Percentiles rank a stretch among this genome's conserved stretches.
phyloP scores from a whole-genome alignment of 306 rosid genomes.

The Inga laurina region DNA sequence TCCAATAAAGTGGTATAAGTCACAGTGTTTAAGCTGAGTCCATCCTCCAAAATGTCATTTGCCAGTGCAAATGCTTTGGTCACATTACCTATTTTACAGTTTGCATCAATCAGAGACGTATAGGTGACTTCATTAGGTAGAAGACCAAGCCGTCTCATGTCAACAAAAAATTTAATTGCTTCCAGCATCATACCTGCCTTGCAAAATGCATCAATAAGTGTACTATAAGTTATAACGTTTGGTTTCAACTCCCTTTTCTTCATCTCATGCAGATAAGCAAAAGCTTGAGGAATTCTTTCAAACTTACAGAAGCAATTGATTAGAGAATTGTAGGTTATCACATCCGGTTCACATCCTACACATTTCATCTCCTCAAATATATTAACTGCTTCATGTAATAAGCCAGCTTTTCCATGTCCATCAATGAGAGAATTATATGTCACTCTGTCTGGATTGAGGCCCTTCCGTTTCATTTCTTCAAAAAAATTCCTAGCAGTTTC shows the following conservation, averaged over 20 bases:
- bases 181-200: constrained; percentile 83
- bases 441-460: constrained; percentile 67
- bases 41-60: constrained; percentile 70
- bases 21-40: constrained; percentile 61
- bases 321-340: constrained; percentile 71
- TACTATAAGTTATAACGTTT: constrained; percentile 88
- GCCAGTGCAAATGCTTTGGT: constrained; percentile 69
- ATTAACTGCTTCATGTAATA: constrained; percentile 44
- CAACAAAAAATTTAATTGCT: constrained; percentile 76
- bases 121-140: constrained; percentile 83
- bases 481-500: constrained; percentile 63
- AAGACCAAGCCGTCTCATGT: constrained; percentile 82
- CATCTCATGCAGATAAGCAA: constrained; percentile 71
- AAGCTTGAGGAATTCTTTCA: constrained; percentile 69
- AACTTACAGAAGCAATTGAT: constrained; percentile 84
- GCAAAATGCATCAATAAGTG: constrained; percentile 89
- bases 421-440: constrained; percentile 91
- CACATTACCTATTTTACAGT: constrained; percentile 74
- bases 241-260: constrained; percentile 61
- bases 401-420: constrained; percentile 86
- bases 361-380: constrained; percentile 72
- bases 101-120: constrained; percentile 88
- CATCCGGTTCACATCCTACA: constrained; percentile 70
- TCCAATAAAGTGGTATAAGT: constrained; percentile 72
- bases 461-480: constrained; percentile 63